Percentiles rank a stretch among this genome's conserved stretches.
phyloP scores from a whole-genome alignment of 257 asterid species.

The Oldenlandia corymbosa region DNA sequence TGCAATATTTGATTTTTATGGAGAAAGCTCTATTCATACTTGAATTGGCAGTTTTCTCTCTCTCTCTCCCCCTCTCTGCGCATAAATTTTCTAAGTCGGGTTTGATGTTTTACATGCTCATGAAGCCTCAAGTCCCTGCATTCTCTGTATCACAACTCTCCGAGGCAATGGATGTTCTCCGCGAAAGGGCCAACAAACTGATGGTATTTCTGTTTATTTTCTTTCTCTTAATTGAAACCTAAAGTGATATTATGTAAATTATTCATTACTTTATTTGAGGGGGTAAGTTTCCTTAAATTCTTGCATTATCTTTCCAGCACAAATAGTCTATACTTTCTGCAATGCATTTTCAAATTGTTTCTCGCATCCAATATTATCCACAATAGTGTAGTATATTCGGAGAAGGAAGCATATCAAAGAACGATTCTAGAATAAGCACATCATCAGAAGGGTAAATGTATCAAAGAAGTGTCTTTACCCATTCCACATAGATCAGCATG shows the following conservation, averaged over 20 bases:
- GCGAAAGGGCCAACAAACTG: constrained; percentile 45
- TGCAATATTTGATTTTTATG: constrained; percentile 24
- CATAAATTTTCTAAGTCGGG: constrained; percentile 41
- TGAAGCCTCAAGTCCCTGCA: constrained; percentile 84
- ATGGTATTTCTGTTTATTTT: constrained; percentile 37
- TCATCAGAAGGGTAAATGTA: not conserved
- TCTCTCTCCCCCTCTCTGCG: too few relatives aligned
- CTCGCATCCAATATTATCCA: not conserved
- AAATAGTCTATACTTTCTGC: not conserved
- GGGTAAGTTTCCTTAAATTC: not conserved
- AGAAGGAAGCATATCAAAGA: not conserved
- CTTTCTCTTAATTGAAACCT: constrained; percentile 4
- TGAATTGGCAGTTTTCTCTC: constrained; percentile 29
- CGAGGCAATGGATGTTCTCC: constrained; percentile 83
- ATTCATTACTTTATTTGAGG: not conserved
- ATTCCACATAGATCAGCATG: not conserved
- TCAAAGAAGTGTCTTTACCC: not conserved
- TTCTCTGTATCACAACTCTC: constrained; percentile 71
- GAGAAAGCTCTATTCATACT: constrained; percentile 20
- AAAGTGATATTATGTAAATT: not conserved
- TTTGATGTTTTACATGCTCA: constrained; percentile 51
- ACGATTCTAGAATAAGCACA: not conserved
- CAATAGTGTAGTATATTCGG: not conserved
- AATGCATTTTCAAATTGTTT: not conserved
- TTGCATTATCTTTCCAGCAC: not conserved